Evolutionary conservation across 139 green algal genomes (phyloP).

Genomic region (Zygnema circumcarinatum): DNA sequence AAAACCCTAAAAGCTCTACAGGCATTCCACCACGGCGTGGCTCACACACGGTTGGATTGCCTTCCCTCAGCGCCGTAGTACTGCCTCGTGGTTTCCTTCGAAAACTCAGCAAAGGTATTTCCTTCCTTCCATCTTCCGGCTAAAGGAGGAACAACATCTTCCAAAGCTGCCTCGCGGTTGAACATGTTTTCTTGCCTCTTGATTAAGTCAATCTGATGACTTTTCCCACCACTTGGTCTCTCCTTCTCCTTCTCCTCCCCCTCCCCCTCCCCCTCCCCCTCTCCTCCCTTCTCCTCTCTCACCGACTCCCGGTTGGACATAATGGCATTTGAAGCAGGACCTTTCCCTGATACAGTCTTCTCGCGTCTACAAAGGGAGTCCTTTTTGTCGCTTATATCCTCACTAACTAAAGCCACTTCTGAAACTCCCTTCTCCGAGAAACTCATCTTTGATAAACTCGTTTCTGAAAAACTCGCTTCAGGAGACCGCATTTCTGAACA

Average conservation of each 20-base stretch:
- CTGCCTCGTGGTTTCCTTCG: constrained; percentile 28
- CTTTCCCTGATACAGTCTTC: background rate
- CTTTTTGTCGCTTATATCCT: background rate
- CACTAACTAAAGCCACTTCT: background rate
- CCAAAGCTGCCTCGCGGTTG: background rate
- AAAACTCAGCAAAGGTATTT: constrained; percentile 40
- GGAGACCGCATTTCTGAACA: too few species aligned
- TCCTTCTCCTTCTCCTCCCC: constrained; percentile 9
- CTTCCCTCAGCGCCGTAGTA: constrained; percentile 27
- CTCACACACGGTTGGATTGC: constrained; percentile 20
- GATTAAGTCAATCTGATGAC: background rate
- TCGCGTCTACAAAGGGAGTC: constrained; percentile 13
- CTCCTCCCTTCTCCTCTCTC: constrained; percentile 13
- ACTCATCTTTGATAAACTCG: too few species aligned
- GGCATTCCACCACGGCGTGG: background rate
- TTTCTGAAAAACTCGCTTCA: too few species aligned
- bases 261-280: constrained; percentile 11
- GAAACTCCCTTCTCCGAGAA: background rate
- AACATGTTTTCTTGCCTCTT: background rate
- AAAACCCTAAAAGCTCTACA: background rate
- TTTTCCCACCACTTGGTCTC: background rate
- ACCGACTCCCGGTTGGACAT: background rate
- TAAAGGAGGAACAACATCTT: constrained; percentile 17
- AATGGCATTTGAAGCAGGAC: background rate
- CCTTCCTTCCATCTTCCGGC: constrained; percentile 30